Evolutionary conservation across 2,329 filamentous ascomycete genomes (phyloP).

Genomic region (Monilinia vaccinii-corymbosi): DNA sequence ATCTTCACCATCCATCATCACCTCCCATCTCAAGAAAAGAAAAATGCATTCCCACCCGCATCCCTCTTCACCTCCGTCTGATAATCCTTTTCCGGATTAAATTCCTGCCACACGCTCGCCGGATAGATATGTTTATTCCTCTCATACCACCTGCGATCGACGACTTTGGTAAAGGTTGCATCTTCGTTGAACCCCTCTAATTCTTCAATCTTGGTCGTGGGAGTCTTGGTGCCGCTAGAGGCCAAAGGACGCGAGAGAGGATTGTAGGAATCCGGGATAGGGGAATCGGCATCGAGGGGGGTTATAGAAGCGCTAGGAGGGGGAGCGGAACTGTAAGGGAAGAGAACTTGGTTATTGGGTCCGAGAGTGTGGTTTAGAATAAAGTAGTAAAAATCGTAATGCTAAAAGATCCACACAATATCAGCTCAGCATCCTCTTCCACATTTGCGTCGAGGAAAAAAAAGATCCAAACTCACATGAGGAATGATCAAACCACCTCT

Average conservation of each 20-base stretch:
- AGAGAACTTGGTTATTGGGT: slow-evolving; percentile 63
- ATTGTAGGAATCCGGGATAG: slow-evolving; percentile 28
- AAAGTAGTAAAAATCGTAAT: slow-evolving; percentile 97
- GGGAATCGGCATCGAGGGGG: slow-evolving; percentile 12
- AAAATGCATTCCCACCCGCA: slow-evolving; percentile 84
- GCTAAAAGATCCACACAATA: slow-evolving; percentile 46
- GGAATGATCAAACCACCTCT: slow-evolving; percentile 85
- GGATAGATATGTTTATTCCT: slow-evolving; percentile 97
- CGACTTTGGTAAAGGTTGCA: slow-evolving; percentile 78
- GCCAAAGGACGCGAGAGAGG: slow-evolving; percentile 31
- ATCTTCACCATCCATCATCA: neutral
- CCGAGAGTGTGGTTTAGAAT: slow-evolving; percentile 77
- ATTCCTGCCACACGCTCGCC: slow-evolving; percentile 91
- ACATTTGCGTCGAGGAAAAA: neutral
- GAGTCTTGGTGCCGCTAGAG: slow-evolving; percentile 29
- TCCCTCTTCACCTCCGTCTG: slow-evolving; percentile 70
- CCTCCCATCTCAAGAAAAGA: slow-evolving; percentile 48
- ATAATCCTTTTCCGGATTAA: slow-evolving; percentile 84
- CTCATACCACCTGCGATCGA: slow-evolving; percentile 95
- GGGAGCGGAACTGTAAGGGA: slow-evolving; percentile 57
- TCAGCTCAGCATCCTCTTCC: slow-evolving; percentile 6
- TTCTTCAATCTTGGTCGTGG: slow-evolving; percentile 26
- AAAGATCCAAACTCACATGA: slow-evolving; percentile 59
- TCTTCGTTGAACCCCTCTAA: slow-evolving; percentile 74
- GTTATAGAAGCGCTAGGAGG: slow-evolving; percentile 5